Conservation (phyloP, 345 rosid genomes). For the Conringia planisiliqua region DNA sequence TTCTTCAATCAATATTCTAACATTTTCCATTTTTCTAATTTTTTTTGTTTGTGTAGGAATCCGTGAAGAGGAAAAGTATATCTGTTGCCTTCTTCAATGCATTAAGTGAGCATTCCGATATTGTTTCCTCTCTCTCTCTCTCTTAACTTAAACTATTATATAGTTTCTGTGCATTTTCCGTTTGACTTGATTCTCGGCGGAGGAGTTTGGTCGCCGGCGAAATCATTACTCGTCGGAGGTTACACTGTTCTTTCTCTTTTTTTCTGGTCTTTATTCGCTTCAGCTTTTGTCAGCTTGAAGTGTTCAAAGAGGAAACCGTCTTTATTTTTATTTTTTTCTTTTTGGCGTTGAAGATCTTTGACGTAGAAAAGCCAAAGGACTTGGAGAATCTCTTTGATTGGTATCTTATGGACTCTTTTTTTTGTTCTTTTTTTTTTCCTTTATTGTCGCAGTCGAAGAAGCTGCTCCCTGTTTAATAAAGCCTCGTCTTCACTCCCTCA, state of each 20-base stretch:
- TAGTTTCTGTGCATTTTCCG: background rate
- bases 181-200: slow-evolving; percentile 13
- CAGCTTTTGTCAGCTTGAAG: slow-evolving; percentile 24
- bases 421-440: background rate
- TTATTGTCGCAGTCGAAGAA: slow-evolving; percentile 35
- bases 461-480: slow-evolving; percentile 20
- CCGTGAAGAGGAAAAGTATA: slow-evolving; percentile 26
- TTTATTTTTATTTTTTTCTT: background rate
- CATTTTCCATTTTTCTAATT: background rate
- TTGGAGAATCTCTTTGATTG: slow-evolving; percentile 37
- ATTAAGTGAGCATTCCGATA: slow-evolving; percentile 36
- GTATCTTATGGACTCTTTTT: slow-evolving; percentile 24
- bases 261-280: background rate
- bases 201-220: slow-evolving; percentile 20
- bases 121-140: slow-evolving; percentile 17
- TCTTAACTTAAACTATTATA: background rate
- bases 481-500: slow-evolving; percentile 1
- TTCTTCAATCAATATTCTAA: slow-evolving; percentile 29
- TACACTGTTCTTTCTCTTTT: background rate
- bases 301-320: slow-evolving; percentile 25
- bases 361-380: slow-evolving; percentile 40
- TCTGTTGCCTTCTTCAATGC: slow-evolving; percentile 31
- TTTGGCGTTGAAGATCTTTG: slow-evolving; percentile 32
- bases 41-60: background rate
- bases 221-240: slow-evolving; percentile 10